Conservation (phyloP, 805 yeast species). For the Kodamaea laetipori region DNA sequence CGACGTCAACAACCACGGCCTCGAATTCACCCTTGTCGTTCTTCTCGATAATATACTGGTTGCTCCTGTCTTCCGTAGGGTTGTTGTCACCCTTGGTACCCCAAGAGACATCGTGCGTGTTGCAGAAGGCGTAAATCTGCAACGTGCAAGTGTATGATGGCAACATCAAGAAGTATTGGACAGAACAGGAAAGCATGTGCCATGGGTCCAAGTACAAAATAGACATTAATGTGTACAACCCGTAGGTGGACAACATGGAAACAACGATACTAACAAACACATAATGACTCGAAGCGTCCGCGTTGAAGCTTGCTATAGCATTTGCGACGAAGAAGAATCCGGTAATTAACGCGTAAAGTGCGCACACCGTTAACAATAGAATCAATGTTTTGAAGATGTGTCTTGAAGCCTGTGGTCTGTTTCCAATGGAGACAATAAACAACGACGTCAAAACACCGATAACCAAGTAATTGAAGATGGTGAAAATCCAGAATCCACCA, state of each 20-base stretch:
- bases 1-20: conserved; percentile 79
- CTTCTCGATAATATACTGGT: conserved; percentile 79
- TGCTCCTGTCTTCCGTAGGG: conserved; percentile 61
- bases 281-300: conserved; percentile 43
- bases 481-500: conserved; percentile 84
- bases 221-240: conserved; percentile 81
- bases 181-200: conserved; percentile 86
- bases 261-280: conserved; percentile 77
- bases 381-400: conserved; percentile 74
- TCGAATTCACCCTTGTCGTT: conserved; percentile 78
- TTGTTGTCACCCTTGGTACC: conserved; percentile 95
- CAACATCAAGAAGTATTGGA: conserved; percentile 84
- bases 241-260: conserved; percentile 87
- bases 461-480: conserved; percentile 82
- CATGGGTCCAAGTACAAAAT: conserved; percentile 90
- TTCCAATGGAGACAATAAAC: conserved; percentile 93
- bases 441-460: conserved; percentile 83
- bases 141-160: conserved; percentile 92
- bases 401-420: conserved; percentile 95
- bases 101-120: conserved; percentile 98
- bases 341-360: conserved; percentile 75
- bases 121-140: conserved; percentile 95
- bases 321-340: conserved; percentile 78
- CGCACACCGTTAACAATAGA: conserved; percentile 72
- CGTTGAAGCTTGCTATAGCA: conserved; percentile 47